phyloP scores from a whole-genome alignment of 768 basidiomycete species.

The Suillus brevipes region DNA sequence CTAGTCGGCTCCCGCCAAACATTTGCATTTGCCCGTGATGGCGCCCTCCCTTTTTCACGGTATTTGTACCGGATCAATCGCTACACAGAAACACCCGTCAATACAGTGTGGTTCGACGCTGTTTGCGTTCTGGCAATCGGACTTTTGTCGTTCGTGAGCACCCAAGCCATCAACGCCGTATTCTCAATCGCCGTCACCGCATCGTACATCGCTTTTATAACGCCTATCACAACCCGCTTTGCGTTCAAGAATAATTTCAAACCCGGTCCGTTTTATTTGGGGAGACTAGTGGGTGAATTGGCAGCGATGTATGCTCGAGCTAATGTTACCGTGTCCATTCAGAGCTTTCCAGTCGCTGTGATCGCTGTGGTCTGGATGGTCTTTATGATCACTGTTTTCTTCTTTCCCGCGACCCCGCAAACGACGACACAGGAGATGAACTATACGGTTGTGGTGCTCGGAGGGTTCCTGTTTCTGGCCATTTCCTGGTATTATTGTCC shows the following conservation, averaged over 20 bases:
- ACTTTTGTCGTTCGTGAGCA: not conserved
- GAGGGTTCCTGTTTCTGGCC: conserved; percentile 28
- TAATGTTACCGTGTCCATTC: not conserved
- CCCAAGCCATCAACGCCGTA: not conserved
- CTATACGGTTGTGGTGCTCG: conserved; percentile 24
- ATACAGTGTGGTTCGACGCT: not conserved
- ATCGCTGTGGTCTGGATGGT: conserved; percentile 37
- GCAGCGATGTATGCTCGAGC: not conserved
- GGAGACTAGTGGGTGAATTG: not conserved
- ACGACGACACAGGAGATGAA: not conserved
- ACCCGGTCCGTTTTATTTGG: not conserved
- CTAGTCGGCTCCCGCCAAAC: not conserved
- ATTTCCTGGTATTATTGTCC: conserved; percentile 13
- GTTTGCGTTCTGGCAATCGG: not conserved
- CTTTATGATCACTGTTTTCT: conserved; percentile 32
- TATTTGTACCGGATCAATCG: not conserved
- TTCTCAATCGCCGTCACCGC: not conserved
- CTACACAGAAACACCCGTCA: not conserved
- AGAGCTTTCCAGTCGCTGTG: conserved; percentile 32
- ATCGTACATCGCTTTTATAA: not conserved
- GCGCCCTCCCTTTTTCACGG: not conserved
- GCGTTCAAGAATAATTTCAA: not conserved
- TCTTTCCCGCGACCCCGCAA: conserved; percentile 17
- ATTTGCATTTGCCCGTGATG: not conserved
- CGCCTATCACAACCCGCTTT: not conserved